Evolutionary conservation across 1,284 basidiomycete species (phyloP), one percentile per base, ranked within the genome.

Genomic region (Cryptococcus sp.): DNA sequence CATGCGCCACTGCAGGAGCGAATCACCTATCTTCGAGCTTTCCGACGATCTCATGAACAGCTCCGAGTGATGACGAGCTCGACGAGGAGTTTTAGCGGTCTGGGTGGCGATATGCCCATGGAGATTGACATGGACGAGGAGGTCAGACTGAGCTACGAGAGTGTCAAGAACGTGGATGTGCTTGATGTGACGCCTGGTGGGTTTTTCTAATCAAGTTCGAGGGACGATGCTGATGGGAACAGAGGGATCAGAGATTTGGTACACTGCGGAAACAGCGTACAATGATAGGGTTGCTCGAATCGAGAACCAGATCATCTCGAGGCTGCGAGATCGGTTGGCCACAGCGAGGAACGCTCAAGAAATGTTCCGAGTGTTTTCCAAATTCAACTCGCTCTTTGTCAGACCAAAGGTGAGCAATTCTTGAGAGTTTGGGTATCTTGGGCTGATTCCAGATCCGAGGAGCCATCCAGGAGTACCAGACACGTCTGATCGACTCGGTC

Each of bases 241-340:
- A 86, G 91, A 95, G 77, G 94, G 95, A 2, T 91, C 89, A n/a
- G 91, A 97, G 69, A 95, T 97, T 50, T 97, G 94, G 92, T 86
- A 93, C 18, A 83, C 90, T 0, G 94, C 93, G 3, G 95, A 98
- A 74, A 88, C 87, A 51, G 89, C 91, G 18, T 98, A 99, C 76
- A 97, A 97, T 63, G 94, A 97, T 71, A 85, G 93, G 14, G 92
- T 98, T 6, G 87, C 94, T 1, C 80, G 93, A 10, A 95, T 98
- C 32, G 95, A 99, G 76, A 97, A 95, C 74, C 93, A 94, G 69
- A 97, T 98, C 68, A 98, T 98, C 69, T 88, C 93, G 5, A 79
- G 89, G 22, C 74, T 99, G 45, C 80, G 93, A 31, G 92, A 97
- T 70, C 79, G 90, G 51, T 79, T 98, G 19, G 95, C 89, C n/a